These are phyloP conservation scores for Alliaria petiolata DNA, from an alignment of 345 rosid species.

Conservation along the genomic window DNA sequence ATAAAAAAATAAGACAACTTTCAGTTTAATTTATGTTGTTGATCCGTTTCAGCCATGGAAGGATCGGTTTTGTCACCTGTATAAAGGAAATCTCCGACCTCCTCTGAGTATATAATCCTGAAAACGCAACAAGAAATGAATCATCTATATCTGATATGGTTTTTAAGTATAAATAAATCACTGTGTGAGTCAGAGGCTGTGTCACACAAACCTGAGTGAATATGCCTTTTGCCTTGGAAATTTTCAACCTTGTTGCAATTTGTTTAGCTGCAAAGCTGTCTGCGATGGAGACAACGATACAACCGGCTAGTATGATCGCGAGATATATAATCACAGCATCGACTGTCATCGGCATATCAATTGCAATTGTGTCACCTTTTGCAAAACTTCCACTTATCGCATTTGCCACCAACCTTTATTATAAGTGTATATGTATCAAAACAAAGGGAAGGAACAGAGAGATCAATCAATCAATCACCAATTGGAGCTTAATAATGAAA, in stretches of 20 bases:
- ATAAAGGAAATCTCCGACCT: constrained; percentile 69
- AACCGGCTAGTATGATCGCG: too few species aligned
- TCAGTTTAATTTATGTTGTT: neutral
- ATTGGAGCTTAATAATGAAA: neutral
- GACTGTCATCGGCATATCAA: constrained; percentile 97
- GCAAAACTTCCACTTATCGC: constrained; percentile 52
- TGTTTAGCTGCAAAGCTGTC: constrained; percentile 91
- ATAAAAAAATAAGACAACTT: neutral
- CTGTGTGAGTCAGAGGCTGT: constrained; percentile 4
- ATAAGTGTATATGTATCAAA: too few species aligned
- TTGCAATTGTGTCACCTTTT: constrained; percentile 84
- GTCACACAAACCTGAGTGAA: constrained; percentile 79
- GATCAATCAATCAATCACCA: neutral
- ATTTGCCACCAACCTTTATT: constrained; percentile 76
- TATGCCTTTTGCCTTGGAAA: constrained; percentile 78
- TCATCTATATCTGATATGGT: neutral
- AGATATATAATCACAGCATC: constrained; percentile 71
- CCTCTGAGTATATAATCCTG: constrained; percentile 89
- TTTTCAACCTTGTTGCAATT: constrained; percentile 69
- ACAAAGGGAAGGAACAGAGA: neutral
- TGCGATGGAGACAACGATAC: constrained; percentile 84
- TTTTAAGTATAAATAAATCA: neutral
- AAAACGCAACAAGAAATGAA: constrained; percentile 5
- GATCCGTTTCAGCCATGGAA: neutral
- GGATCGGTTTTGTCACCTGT: constrained; percentile 53